Percentiles rank a stretch among this genome's conserved stretches.
Conservation (phyloP, 441 rosid species). For the Erysimum pusillum region DNA sequence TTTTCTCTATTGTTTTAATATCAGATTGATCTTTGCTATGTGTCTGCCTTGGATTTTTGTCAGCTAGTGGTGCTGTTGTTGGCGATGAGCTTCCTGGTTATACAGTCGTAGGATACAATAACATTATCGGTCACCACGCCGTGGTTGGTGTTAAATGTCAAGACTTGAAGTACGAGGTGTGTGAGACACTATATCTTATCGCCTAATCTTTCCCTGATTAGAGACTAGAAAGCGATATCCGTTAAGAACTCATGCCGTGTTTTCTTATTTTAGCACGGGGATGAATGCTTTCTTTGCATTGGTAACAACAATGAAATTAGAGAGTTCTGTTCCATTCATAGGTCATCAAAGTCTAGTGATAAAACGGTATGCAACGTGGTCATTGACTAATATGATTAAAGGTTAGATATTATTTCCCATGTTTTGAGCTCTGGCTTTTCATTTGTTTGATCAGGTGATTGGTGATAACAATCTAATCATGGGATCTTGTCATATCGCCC, state of each 20-base stretch:
- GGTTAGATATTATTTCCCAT: background rate
- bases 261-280: constrained; percentile 62
- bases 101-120: constrained; percentile 72
- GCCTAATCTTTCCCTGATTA: background rate
- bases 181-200: constrained; percentile 9
- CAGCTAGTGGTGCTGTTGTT: constrained; percentile 91
- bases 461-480: constrained; percentile 89
- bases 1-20: background rate
- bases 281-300: constrained; percentile 79
- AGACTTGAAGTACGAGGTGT: constrained; percentile 89
- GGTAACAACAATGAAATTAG: constrained; percentile 92
- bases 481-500: constrained; percentile 98
- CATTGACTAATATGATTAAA: background rate
- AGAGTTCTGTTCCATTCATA: constrained; percentile 85
- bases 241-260: constrained; percentile 12
- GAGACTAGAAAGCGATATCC: constrained; percentile 6
- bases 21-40: constrained; percentile 22
- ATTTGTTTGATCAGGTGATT: constrained; percentile 63
- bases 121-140: constrained; percentile 83
- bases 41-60: constrained; percentile 48
- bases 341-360: constrained; percentile 82
- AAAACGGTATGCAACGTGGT: constrained; percentile 63
- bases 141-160: constrained; percentile 94
- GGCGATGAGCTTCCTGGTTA: constrained; percentile 88
- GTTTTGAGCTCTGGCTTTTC: constrained; percentile 18